Evolutionary conservation across 805 yeast species (phyloP).

Genomic region (Candida tammaniensis): DNA sequence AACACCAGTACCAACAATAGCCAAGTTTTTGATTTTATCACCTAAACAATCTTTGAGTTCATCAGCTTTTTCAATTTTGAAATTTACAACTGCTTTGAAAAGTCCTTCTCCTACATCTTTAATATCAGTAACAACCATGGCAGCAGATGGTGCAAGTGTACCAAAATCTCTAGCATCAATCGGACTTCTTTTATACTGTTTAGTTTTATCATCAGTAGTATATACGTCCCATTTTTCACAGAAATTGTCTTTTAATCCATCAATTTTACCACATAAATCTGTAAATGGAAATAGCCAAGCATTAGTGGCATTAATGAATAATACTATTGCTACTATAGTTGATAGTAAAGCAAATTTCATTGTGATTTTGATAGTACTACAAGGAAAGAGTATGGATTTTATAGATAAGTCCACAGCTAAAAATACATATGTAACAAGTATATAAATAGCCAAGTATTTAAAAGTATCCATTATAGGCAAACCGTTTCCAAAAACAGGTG

Average conservation of each 20-base stretch:
- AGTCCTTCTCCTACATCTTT: constrained; percentile 17
- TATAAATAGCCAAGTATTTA: too few relatives aligned
- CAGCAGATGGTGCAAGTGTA: constrained; percentile 19
- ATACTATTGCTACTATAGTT: too few relatives aligned
- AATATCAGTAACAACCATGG: constrained; percentile 22
- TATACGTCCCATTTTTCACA: constrained; percentile 7
- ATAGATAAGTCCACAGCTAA: too few relatives aligned
- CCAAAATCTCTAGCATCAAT: constrained; percentile 4
- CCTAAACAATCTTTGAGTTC: constrained; percentile 13
- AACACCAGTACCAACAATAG: constrained; percentile 20
- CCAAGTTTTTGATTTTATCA: constrained; percentile 17
- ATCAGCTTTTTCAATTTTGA: constrained; percentile 20
- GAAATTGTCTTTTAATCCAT: not conserved
- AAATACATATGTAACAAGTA: too few relatives aligned
- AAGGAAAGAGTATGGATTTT: too few relatives aligned
- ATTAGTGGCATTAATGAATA: too few relatives aligned
- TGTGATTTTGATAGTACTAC: too few relatives aligned
- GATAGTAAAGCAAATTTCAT: too few relatives aligned
- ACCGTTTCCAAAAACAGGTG: too few relatives aligned
- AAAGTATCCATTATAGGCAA: too few relatives aligned
- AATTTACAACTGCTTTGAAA: constrained; percentile 21
- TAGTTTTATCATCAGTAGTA: not conserved
- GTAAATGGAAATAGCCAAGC: constrained; percentile 8
- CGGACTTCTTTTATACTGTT: not conserved
- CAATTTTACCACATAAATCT: constrained; percentile 1